Percentiles rank a stretch among this genome's conserved stretches.
Conservation (phyloP, 768 basidiomycete genomes). For the Melanogaster broomeanus region DNA sequence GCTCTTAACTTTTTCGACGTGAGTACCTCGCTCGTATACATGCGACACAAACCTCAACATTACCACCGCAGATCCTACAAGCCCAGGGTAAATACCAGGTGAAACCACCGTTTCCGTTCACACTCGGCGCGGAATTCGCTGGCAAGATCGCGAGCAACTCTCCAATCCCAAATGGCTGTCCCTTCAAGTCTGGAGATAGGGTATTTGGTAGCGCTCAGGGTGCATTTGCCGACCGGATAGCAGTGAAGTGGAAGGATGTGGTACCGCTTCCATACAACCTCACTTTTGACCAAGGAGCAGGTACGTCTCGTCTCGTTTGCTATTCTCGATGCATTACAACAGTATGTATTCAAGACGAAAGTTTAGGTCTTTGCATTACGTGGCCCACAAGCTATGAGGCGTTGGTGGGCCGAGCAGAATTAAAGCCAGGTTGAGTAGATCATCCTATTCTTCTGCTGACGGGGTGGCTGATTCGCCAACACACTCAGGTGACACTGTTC, state of each 20-base stretch:
- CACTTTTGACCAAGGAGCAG: slow-evolving; percentile 84
- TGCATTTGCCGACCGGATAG: slow-evolving; percentile 75
- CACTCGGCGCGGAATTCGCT: slow-evolving; percentile 83
- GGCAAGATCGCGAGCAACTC: slow-evolving; percentile 71
- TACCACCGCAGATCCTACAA: slow-evolving; percentile 65
- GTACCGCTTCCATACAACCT: slow-evolving; percentile 73
- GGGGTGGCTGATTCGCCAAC: slow-evolving; percentile 6
- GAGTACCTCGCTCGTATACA: slow-evolving; percentile 21
- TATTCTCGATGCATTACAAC: neutral
- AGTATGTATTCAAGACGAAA: slow-evolving; percentile 1
- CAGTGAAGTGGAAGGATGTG: slow-evolving; percentile 49
- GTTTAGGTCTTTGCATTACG: slow-evolving; percentile 74
- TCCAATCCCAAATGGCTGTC: slow-evolving; percentile 78
- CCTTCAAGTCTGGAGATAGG: slow-evolving; percentile 78
- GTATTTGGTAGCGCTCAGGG: slow-evolving; percentile 87
- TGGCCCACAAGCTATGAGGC: slow-evolving; percentile 96
- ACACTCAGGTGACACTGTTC: slow-evolving; percentile 77
- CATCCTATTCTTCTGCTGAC: neutral
- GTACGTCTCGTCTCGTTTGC: slow-evolving; percentile 39
- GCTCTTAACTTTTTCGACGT: slow-evolving; percentile 82
- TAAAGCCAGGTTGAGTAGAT: slow-evolving; percentile 63
- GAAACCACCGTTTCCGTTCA: slow-evolving; percentile 84
- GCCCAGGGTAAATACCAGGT: slow-evolving; percentile 87
- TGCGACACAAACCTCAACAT: neutral
- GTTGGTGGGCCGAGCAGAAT: slow-evolving; percentile 78